Base-by-base conservation (phyloP, 2,329 filamentous ascomycete species). In the Thermomyces lanuginosus region DNA sequence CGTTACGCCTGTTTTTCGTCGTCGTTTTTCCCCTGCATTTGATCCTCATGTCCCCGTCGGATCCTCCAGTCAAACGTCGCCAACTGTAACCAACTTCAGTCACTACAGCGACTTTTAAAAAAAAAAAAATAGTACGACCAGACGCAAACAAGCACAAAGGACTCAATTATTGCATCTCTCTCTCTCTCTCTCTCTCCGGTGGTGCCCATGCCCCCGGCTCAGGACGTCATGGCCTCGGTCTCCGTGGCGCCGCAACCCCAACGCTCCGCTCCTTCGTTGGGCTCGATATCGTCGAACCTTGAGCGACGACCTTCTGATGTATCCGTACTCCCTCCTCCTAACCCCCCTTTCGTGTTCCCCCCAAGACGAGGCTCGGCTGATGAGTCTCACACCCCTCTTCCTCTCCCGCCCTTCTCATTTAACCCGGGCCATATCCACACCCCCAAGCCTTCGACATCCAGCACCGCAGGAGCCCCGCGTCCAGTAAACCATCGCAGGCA, bases 401-500 rank as follows among this genome's bases (percentile, higher is more conserved):
- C 49, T 10, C 45, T 56, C 14, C 53, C 53, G 13, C 40, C 48
- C 12, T 51, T 55, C 28, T 53, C 49, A 4, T 51, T 53, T 37
- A 48, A 54, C 31, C 45, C 49, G 6, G 44, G 52, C 24, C 39
- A 42, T 8, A 27, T 35, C 14, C 34, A 49, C 14, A 35, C 42
- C 29, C 32, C 43, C 22, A 68, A 70, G 8, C 63, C 68, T 0
- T 51, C 64, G 9, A 66, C 66, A n/a, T 65, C 69, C 8, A 52
- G 56, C 2, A 53, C 56, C 19, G 46, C 57, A 1, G 49, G 58
- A 5, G 63, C 72, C 10, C 60, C 65, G 11, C 63, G 69, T 33
- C 58, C 66, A 13, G 29, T 26, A 16, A 72, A 74, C 12, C 78
- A 83, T 45, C 67, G 75, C 41, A 69, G 84, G 42, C 78, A 78